Percentiles rank a stretch among this genome's conserved stretches.
phyloP scores from a whole-genome alignment of 352 stramenopile species.

The Globisporangium mamillatum region DNA sequence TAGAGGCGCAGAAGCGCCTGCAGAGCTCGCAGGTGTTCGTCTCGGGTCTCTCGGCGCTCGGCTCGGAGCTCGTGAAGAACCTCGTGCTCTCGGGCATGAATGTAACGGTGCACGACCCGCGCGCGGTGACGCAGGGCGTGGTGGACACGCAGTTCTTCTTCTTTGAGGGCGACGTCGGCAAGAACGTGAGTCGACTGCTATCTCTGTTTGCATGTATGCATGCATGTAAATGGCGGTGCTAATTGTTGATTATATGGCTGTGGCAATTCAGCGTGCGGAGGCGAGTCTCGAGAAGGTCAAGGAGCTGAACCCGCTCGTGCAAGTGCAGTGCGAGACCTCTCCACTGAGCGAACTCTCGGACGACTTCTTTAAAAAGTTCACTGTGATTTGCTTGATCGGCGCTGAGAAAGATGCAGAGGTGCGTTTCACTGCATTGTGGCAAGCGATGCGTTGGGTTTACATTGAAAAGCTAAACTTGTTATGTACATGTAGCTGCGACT shows the following conservation, averaged over 20 bases:
- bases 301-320: conserved; percentile 94
- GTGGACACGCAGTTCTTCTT: conserved; percentile 88
- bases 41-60: conserved; percentile 77
- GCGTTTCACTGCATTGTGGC: background rate
- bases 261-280: conserved; percentile 51
- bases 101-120: conserved; percentile 91
- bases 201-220: background rate
- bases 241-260: conserved; percentile 11
- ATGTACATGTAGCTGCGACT: conserved; percentile 36
- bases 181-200: conserved; percentile 46
- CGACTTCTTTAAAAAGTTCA: conserved; percentile 85
- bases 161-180: conserved; percentile 53
- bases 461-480: background rate
- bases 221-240: background rate
- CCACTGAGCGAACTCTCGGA: conserved; percentile 46
- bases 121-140: conserved; percentile 36
- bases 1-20: conserved; percentile 94
- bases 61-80: conserved; percentile 97
- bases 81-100: conserved; percentile 94
- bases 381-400: conserved; percentile 75
- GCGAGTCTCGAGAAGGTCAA: conserved; percentile 82
- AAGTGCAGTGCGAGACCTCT: conserved; percentile 78
- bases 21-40: conserved; percentile 89
- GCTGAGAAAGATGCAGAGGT: conserved; percentile 45
- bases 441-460: background rate